Percentiles rank a stretch among this genome's conserved stretches.
phyloP scores from a whole-genome alignment of 116 monocot species.

The Zostera marina region DNA sequence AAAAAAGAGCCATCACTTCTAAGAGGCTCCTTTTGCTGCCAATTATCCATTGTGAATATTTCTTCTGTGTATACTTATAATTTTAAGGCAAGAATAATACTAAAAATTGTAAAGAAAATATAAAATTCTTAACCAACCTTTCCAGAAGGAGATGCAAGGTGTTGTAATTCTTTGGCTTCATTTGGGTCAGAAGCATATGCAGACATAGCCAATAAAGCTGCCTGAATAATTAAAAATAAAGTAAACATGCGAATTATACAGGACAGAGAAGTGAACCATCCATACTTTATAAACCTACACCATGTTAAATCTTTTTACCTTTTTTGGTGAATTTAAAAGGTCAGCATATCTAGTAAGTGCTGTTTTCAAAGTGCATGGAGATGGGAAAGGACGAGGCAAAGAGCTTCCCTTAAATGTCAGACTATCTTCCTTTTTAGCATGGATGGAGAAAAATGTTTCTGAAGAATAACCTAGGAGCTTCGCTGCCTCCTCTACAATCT shows the following conservation, averaged over 20 bases:
- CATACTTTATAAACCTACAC: background rate
- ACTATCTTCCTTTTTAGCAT: constrained; percentile 68
- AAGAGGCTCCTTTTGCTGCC: constrained; percentile 78
- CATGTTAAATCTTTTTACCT: constrained; percentile 18
- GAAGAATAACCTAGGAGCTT: constrained; percentile 42
- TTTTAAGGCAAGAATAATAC: background rate
- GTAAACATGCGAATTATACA: background rate
- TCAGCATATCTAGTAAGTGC: constrained; percentile 73
- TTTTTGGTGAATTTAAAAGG: constrained; percentile 66
- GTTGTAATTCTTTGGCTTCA: constrained; percentile 51
- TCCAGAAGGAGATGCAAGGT: constrained; percentile 74
- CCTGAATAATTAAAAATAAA: constrained; percentile 11
- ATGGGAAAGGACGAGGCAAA: constrained; percentile 70
- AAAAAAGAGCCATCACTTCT: constrained; percentile 77
- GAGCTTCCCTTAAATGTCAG: constrained; percentile 32
- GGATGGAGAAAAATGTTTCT: constrained; percentile 71
- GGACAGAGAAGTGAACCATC: background rate
- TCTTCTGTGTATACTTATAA: constrained; percentile 31
- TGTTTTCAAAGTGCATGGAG: constrained; percentile 59
- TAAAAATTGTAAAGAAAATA: background rate
- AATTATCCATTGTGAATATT: constrained; percentile 67
- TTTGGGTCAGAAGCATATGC: constrained; percentile 72
- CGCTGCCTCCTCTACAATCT: constrained; percentile 53
- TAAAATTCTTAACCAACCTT: constrained; percentile 32
- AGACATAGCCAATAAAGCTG: constrained; percentile 79